Percentiles rank a stretch among this genome's conserved stretches.
Conservation (phyloP, 2,329 filamentous ascomycete genomes). For the Ampelomyces quisqualis region DNA sequence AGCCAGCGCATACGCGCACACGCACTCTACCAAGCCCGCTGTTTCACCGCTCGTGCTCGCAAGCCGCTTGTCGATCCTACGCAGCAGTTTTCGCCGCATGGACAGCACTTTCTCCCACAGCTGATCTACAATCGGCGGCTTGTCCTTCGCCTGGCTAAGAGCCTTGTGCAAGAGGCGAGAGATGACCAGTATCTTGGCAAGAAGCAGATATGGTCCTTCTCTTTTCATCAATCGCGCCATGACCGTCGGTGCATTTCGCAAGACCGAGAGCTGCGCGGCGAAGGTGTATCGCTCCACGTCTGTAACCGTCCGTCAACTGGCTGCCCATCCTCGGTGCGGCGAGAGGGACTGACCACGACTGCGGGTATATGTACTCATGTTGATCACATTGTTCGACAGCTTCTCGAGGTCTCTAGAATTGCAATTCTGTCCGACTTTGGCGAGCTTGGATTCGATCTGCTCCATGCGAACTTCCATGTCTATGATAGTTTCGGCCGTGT, state of each 20-base stretch:
- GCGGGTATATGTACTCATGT: conserved; percentile 49
- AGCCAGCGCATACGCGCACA: conserved; percentile 79
- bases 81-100: conserved; percentile 65
- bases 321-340: conserved; percentile 2
- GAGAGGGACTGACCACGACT: conserved; percentile 41
- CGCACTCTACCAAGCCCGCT: conserved; percentile 63
- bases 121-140: conserved; percentile 59
- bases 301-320: conserved; percentile 30
- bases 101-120: conserved; percentile 64
- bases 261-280: conserved; percentile 58
- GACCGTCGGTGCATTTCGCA: conserved; percentile 57
- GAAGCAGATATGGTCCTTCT: conserved; percentile 54
- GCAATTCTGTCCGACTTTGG: conserved; percentile 72
- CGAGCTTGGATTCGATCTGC: conserved; percentile 69
- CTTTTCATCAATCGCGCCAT: conserved; percentile 56
- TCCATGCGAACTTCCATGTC: conserved; percentile 81
- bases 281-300: conserved; percentile 50
- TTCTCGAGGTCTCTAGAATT: conserved; percentile 69
- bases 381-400: conserved; percentile 61
- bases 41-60: conserved; percentile 40
- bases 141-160: conserved; percentile 56
- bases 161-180: conserved; percentile 74
- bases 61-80: conserved; percentile 60
- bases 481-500: conserved; percentile 91
- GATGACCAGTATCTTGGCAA: conserved; percentile 69